Percentiles rank a stretch among this genome's conserved stretches.
phyloP scores from a whole-genome alignment of 257 asterid species.

The Gentiana dahurica region DNA sequence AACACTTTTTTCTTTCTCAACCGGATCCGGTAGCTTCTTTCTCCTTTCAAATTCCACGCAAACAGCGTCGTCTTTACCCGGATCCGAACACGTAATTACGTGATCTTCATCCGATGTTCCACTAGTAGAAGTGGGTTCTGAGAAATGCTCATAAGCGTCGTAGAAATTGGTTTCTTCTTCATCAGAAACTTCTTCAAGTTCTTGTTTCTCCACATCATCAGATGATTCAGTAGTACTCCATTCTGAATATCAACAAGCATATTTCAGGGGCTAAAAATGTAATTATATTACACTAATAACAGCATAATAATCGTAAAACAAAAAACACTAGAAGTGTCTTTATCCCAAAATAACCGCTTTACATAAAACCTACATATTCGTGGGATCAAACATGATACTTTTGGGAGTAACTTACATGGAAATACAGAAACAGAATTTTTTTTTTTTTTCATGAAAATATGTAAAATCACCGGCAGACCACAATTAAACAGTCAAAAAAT shows the following conservation, averaged over 20 bases:
- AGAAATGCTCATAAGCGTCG: conserved; percentile 59
- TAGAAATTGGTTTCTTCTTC: conserved; percentile 68
- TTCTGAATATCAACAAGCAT: conserved; percentile 32
- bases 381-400: too few species aligned
- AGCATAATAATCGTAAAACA: too few species aligned
- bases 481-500: too few species aligned
- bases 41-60: conserved; percentile 49
- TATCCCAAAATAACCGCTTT: too few species aligned
- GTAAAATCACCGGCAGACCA: too few species aligned
- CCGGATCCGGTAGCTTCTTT: conserved; percentile 76
- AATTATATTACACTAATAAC: too few species aligned
- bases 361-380: too few species aligned
- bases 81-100: conserved; percentile 20
- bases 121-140: conserved; percentile 27
- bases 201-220: conserved; percentile 88
- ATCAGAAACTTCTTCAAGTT: conserved; percentile 78
- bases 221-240: conserved; percentile 97
- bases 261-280: background rate
- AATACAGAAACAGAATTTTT: too few species aligned
- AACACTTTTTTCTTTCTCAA: conserved; percentile 84
- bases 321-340: too few species aligned
- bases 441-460: too few species aligned
- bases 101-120: conserved; percentile 28
- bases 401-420: too few species aligned
- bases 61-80: conserved; percentile 14